phyloP scores from a whole-genome alignment of 371 early-diverging fungal species.

The Mucor lusitanicus region DNA sequence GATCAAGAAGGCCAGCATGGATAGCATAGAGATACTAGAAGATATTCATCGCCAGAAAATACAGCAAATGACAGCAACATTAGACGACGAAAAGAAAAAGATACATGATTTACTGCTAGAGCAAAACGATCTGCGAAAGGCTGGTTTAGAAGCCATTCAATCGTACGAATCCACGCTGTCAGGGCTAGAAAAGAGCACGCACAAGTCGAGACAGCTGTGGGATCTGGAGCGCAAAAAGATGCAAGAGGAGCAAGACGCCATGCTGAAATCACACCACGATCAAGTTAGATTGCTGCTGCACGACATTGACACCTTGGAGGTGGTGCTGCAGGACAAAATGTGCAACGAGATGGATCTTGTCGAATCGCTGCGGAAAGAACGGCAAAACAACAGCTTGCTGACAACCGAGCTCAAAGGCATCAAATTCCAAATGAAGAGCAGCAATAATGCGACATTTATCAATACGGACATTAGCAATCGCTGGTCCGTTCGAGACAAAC shows the following conservation, averaged over 20 bases:
- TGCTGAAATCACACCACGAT: constrained; percentile 7
- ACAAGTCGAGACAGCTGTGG: constrained; percentile 6
- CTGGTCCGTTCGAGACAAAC: neutral
- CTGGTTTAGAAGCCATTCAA: constrained; percentile 23
- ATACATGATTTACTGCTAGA: neutral
- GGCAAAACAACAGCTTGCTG: constrained; percentile 8
- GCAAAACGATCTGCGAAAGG: constrained; percentile 15
- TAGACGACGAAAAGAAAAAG: constrained; percentile 1
- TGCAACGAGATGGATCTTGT: constrained; percentile 9
- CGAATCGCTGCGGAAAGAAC: neutral
- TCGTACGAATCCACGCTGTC: constrained; percentile 8
- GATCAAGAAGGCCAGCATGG: constrained; percentile 19
- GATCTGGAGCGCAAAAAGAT: constrained; percentile 8
- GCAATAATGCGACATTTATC: neutral
- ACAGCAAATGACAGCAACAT: constrained; percentile 5
- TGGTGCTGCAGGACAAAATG: constrained; percentile 18
- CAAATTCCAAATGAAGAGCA: constrained; percentile 12
- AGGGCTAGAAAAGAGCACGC: neutral
- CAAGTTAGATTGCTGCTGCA: constrained; percentile 7
- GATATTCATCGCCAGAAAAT: constrained; percentile 7
- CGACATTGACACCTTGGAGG: constrained; percentile 19
- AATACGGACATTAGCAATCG: neutral
- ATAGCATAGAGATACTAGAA: constrained; percentile 23
- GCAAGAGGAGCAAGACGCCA: neutral
- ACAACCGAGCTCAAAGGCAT: constrained; percentile 10